Base-by-base conservation (phyloP, 768 basidiomycete species). In the Aureoboletus auriporus region DNA sequence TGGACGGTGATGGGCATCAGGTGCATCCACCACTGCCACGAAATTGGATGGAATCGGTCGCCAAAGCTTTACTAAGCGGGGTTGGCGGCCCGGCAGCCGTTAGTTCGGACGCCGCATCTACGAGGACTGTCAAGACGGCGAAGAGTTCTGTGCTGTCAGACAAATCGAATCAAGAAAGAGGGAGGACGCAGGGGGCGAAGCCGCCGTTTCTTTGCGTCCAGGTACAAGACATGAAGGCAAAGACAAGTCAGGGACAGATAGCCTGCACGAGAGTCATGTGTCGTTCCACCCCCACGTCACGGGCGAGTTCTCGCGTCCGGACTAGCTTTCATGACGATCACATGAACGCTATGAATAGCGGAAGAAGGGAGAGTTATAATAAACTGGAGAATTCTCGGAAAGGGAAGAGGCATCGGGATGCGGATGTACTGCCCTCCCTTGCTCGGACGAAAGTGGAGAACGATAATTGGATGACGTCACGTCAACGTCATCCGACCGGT, bases 1-100 rank as follows among this genome's bases (percentile, higher is more conserved):
- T 62, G 6, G 71, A 71, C 46, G 59, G 57, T 13, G 62, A 68
- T 38, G 62, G 60, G 9, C 60, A 65, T 14, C 64, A 61, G 35
- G 45, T 45, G 31, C 52, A 50, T 40, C 81, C 82, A n/a, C 80
- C 84, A 5, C 69, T 87, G 29, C 84, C 86, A 4, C 62, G 72
- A 8, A 78, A 78, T n/a, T 89, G 86, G 86, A 67, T 88, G 20
- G 82, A 84, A 59, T 77, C 72, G 2, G 83, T 88, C n/a, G 75
- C 84, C 8, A 79, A 75, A 46, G 84, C 84, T 0, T 72, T 88
- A 8, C 68, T 82, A n/a, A 74, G 75, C 39, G 78, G 79, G 16
- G 75, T 75, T 4, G 61, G 69, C 31, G 77, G 71, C 5, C 42
- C 58, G 69, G 50, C 46, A 0, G 42, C 40, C 51, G 62, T 77